phyloP scores from a whole-genome alignment of 2,329 filamentous ascomycete genomes.

The Mycosphaerella arachidis region DNA sequence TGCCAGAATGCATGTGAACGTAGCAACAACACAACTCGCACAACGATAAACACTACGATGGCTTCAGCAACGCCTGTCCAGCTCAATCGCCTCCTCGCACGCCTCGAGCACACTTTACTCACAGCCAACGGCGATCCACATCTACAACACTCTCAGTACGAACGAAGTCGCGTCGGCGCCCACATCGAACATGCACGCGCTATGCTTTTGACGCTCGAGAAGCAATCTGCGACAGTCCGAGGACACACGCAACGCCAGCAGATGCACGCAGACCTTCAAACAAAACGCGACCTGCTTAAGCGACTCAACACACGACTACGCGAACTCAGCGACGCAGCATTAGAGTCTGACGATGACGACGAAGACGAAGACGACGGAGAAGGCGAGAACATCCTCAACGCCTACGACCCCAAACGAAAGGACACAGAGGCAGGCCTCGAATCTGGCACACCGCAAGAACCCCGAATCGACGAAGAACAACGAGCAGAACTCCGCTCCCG shows the following conservation, averaged over 20 bases:
- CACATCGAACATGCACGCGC: slow-evolving; percentile 69
- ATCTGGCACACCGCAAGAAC: slow-evolving; percentile 15
- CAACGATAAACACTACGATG: slow-evolving; percentile 1
- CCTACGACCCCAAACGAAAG: slow-evolving; percentile 40
- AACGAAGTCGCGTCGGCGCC: slow-evolving; percentile 56
- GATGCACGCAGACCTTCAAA: slow-evolving; percentile 58
- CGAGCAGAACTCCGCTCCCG: slow-evolving; percentile 26
- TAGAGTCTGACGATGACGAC: slow-evolving; percentile 34
- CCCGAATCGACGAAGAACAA: slow-evolving; percentile 12
- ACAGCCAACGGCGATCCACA: slow-evolving; percentile 50
- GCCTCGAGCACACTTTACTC: slow-evolving; percentile 63
- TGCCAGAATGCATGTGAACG: slow-evolving; percentile 12
- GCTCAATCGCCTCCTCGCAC: slow-evolving; percentile 60
- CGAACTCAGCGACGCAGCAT: slow-evolving; percentile 61
- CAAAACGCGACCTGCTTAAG: slow-evolving; percentile 63
- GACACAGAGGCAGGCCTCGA: slow-evolving; percentile 28
- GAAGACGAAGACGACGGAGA: slow-evolving; percentile 38
- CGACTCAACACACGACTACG: slow-evolving; percentile 61
- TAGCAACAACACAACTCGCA: background rate
- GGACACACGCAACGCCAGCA: slow-evolving; percentile 56
- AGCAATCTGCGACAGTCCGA: slow-evolving; percentile 59
- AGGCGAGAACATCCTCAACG: slow-evolving; percentile 39
- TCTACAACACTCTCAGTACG: slow-evolving; percentile 56
- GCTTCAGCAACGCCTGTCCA: slow-evolving; percentile 15
- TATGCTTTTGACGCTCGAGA: slow-evolving; percentile 66